Evolutionary conservation across 2,329 filamentous ascomycete species (phyloP).

Genomic region (Mycosphaerella sp.): DNA sequence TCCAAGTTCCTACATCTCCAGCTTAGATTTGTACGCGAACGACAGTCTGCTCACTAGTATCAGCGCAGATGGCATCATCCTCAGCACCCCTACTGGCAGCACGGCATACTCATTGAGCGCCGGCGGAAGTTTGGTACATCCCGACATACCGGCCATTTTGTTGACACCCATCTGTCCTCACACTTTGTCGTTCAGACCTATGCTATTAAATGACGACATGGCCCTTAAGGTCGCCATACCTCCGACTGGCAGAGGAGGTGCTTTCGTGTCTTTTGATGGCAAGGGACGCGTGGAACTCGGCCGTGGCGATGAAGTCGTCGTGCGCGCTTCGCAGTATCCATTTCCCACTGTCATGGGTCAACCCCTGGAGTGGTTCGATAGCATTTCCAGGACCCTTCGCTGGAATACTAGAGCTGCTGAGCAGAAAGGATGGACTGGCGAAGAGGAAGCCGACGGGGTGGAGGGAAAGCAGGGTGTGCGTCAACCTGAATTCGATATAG

Average conservation of each 20-base stretch:
- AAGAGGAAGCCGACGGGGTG: conserved; percentile 32
- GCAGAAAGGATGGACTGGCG: conserved; percentile 71
- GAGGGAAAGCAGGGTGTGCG: conserved; percentile 22
- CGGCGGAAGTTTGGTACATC: conserved; percentile 90
- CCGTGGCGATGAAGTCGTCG: conserved; percentile 91
- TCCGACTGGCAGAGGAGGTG: conserved; percentile 76
- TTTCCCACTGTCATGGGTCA: conserved; percentile 93
- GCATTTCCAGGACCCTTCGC: conserved; percentile 79
- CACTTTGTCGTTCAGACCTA: conserved; percentile 91
- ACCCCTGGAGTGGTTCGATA: conserved; percentile 93
- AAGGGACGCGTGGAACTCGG: conserved; percentile 91
- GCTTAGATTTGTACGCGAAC: conserved; percentile 92
- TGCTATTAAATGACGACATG: conserved; percentile 95
- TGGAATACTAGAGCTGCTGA: conserved; percentile 93
- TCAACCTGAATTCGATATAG: conserved; percentile 74
- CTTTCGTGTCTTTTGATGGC: conserved; percentile 95
- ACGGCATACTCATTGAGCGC: conserved; percentile 96
- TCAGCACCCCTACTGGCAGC: conserved; percentile 83
- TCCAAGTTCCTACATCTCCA: conserved; percentile 93
- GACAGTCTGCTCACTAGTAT: conserved; percentile 92
- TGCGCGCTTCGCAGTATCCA: conserved; percentile 91
- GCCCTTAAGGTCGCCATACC: conserved; percentile 85
- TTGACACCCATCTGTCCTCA: conserved; percentile 97
- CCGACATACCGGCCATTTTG: conserved; percentile 92
- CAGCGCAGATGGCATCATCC: conserved; percentile 95